Evolutionary conservation across 768 basidiomycete species (phyloP).

Genomic region (Naganishia vishniacii): DNA sequence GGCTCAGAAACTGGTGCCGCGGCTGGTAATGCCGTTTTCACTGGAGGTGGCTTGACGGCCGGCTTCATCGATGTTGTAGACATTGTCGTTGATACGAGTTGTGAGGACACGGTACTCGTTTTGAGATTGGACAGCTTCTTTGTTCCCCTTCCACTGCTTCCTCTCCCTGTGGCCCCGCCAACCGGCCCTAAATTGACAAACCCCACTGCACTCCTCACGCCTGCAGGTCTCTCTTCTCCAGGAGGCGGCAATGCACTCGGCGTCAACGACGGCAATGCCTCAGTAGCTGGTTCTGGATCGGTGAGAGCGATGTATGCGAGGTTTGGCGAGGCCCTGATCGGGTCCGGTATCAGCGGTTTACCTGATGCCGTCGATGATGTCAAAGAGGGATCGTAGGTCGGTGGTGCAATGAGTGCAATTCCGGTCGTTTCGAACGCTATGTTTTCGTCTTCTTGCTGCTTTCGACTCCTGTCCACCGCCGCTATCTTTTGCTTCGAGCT

Average conservation of each 20-base stretch:
- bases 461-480: neutral
- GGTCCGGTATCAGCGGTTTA: conserved; percentile 17
- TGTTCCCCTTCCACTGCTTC: no score
- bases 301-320: conserved; percentile 26
- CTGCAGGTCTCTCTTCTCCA: neutral
- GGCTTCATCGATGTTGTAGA: neutral
- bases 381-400: neutral
- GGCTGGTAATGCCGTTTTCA: neutral
- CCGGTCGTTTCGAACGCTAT: neutral
- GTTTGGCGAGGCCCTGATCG: conserved; percentile 16
- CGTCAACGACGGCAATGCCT: conserved; percentile 7
- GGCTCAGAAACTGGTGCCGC: conserved; percentile 10
- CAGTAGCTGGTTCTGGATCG: conserved; percentile 18
- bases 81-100: neutral
- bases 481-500: neutral
- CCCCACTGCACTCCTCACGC: conserved; percentile 3
- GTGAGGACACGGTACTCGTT: neutral
- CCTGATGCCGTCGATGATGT: neutral
- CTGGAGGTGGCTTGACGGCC: neutral
- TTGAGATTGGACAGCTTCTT: conserved; percentile 3
- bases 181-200: conserved; percentile 3
- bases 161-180: neutral
- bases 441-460: neutral
- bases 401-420: neutral
- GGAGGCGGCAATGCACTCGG: conserved; percentile 20